Evolutionary conservation across 1,284 basidiomycete genomes (phyloP).

Genomic region (Tilletia walkeri): DNA sequence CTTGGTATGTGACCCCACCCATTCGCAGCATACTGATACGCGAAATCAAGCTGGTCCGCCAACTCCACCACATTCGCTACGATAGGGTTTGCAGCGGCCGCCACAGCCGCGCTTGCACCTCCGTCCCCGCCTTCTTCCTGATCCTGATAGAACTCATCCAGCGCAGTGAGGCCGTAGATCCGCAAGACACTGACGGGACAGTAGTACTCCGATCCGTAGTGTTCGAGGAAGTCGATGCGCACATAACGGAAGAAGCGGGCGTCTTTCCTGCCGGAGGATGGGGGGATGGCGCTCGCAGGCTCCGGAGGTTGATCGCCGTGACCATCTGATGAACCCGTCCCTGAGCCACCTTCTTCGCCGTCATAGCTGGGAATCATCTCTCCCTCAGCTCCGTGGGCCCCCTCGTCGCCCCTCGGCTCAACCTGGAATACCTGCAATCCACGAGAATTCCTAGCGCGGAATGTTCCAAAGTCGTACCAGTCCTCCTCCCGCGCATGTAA

Average conservation of each 20-base stretch:
- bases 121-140: conserved; percentile 66
- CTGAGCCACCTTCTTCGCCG: background rate
- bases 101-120: background rate
- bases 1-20: background rate
- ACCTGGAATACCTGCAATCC: conserved; percentile 72
- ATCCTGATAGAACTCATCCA: conserved; percentile 74
- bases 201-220: conserved; percentile 93
- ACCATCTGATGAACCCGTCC: background rate
- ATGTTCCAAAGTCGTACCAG: conserved; percentile 66
- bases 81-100: background rate
- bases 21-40: conserved; percentile 15
- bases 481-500: conserved; percentile 67
- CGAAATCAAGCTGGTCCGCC: conserved; percentile 16
- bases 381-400: background rate
- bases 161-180: conserved; percentile 92
- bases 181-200: conserved; percentile 89
- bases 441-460: conserved; percentile 80
- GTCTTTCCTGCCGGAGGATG: background rate
- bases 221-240: conserved; percentile 87
- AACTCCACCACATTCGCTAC: conserved; percentile 13
- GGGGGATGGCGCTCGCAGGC: background rate
- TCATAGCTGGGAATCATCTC: conserved; percentile 12
- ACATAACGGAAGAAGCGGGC: conserved; percentile 67
- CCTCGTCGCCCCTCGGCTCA: conserved; percentile 17
- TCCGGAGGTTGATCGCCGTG: background rate